Percentiles rank a stretch among this genome's conserved stretches.
Conservation (phyloP, 176 grass and related monocot genomes). For the Musa beccarii region DNA sequence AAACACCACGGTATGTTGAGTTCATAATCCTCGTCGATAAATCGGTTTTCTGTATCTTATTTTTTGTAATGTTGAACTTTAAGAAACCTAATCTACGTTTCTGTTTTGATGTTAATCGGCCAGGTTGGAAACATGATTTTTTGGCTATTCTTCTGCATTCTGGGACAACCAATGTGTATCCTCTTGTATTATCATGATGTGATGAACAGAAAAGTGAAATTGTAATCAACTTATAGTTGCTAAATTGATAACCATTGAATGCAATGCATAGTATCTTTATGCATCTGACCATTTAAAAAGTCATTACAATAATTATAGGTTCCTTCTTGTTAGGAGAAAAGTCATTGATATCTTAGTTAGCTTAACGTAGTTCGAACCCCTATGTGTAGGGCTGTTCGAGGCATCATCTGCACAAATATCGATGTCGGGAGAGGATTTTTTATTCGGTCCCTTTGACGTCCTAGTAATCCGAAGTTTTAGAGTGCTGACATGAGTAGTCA, state of each 20-base stretch:
- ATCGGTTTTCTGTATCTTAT: not conserved
- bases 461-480: too few species aligned
- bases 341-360: too few species aligned
- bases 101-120: not conserved
- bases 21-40: not conserved
- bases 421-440: too few species aligned
- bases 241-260: not conserved
- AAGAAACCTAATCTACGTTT: too few species aligned
- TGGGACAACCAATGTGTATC: conserved; percentile 89
- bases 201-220: conserved; percentile 69
- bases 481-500: too few species aligned
- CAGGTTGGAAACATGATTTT: conserved; percentile 98
- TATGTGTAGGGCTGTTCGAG: too few species aligned
- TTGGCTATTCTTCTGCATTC: conserved; percentile 98
- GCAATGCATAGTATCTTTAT: not conserved
- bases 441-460: too few species aligned
- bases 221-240: conserved; percentile 13
- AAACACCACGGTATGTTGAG: conserved; percentile 54
- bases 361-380: too few species aligned
- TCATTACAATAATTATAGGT: too few species aligned
- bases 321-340: too few species aligned
- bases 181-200: conserved; percentile 94
- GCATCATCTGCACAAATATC: too few species aligned
- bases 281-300: too few species aligned
- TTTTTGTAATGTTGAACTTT: not conserved